Percentiles rank a stretch among this genome's conserved stretches.
Conservation (phyloP, 192 early-diverging fungal species). For the Dispira parvispora region DNA sequence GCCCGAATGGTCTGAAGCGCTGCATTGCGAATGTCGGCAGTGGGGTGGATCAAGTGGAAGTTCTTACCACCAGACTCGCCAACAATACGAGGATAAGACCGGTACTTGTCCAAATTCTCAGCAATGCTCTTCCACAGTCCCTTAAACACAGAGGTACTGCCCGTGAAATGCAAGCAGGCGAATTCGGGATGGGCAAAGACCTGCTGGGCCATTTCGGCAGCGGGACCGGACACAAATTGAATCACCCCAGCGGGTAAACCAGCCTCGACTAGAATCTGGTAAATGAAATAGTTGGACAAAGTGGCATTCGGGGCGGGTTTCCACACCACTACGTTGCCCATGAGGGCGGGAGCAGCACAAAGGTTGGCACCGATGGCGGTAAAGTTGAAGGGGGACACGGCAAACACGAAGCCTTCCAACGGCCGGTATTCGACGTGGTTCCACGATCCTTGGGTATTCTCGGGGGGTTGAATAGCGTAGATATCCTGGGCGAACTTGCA, state of each 20-base stretch:
- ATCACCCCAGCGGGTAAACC: conserved; percentile 94
- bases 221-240: conserved; percentile 89
- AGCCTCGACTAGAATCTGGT: conserved; percentile 83
- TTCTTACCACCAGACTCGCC: conserved; percentile 99
- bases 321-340: conserved; percentile 97
- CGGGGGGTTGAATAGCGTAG: conserved; percentile 81
- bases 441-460: conserved; percentile 72
- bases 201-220: conserved; percentile 58
- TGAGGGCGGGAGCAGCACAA: conserved; percentile 78
- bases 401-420: conserved; percentile 95
- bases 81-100: conserved; percentile 88
- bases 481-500: conserved; percentile 84
- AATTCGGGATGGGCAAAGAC: conserved; percentile 83
- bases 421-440: conserved; percentile 92
- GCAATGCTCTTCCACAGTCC: conserved; percentile 83
- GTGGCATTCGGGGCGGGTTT: conserved; percentile 83
- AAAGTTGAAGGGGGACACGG: conserved; percentile 98
- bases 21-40: conserved; percentile 55
- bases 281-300: conserved; percentile 81
- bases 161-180: conserved; percentile 92
- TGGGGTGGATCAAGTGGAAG: conserved; percentile 82
- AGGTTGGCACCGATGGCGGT: conserved; percentile 98
- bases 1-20: conserved; percentile 82
- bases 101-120: conserved; percentile 79
- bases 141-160: conserved; percentile 84